phyloP scores from a whole-genome alignment of 768 basidiomycete species.

The Gloeopeniophorella convolvens region DNA sequence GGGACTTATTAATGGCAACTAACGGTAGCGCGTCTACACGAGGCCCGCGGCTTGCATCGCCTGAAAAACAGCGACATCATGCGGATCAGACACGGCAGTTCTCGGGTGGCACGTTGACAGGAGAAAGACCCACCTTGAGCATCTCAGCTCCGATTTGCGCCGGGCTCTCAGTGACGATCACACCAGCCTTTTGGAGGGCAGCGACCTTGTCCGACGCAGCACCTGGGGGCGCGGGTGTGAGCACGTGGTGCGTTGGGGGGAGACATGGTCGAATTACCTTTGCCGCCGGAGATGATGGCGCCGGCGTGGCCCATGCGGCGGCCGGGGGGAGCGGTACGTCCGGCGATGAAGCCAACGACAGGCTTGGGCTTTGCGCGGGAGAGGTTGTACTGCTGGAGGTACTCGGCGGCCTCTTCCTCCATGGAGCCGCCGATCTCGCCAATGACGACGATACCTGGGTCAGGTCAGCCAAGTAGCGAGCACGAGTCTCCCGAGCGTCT shows the following conservation, averaged over 20 bases:
- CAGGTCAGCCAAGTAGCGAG: slow-evolving; percentile 7
- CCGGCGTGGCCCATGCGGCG: slow-evolving; percentile 98
- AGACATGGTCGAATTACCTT: slow-evolving; percentile 46
- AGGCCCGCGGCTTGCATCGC: slow-evolving; percentile 76
- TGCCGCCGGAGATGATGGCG: slow-evolving; percentile 96
- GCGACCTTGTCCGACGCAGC: slow-evolving; percentile 92
- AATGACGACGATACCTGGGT: slow-evolving; percentile 87
- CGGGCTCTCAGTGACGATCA: slow-evolving; percentile 88
- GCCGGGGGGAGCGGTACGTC: slow-evolving; percentile 95
- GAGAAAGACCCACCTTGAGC: slow-evolving; percentile 59
- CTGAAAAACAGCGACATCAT: slow-evolving; percentile 31
- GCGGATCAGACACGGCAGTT: slow-evolving; percentile 10
- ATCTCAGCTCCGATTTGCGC: slow-evolving; percentile 90
- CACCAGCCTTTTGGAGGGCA: slow-evolving; percentile 87
- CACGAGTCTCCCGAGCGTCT: neutral
- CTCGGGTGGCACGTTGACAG: neutral
- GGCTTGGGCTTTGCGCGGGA: slow-evolving; percentile 84
- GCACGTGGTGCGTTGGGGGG: neutral
- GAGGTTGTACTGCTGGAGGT: slow-evolving; percentile 89
- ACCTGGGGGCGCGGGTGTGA: slow-evolving; percentile 35
- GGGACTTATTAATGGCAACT: slow-evolving; percentile 22
- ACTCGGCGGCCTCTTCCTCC: slow-evolving; percentile 99
- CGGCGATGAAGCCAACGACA: slow-evolving; percentile 96
- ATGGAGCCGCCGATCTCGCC: slow-evolving; percentile 99
- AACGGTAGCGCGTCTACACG: slow-evolving; percentile 42